Base-by-base conservation (phyloP, 805 yeast genomes). In the Jamesozyma jinghongensis region DNA sequence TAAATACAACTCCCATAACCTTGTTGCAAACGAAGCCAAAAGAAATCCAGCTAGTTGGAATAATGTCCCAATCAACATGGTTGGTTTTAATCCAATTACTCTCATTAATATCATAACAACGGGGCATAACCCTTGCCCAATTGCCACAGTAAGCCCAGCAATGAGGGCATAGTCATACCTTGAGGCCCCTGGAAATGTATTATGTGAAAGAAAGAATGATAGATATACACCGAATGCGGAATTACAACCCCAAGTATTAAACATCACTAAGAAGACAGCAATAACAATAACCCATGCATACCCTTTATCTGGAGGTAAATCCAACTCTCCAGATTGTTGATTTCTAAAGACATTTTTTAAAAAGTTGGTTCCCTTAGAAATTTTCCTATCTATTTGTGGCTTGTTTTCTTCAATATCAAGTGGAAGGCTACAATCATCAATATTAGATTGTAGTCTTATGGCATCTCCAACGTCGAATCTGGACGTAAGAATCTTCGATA, bases 231-330 rank as follows among this genome's bases (percentile, higher is more conserved):
- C 81, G 53, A 70, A 82, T 3, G 79, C 81, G 5, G 63, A 59
- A 47, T 81, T 81, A 47, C 81, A 72, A 13, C 92, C 92, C 88
- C 90, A 82, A 0, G 85, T 73, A 30, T 73, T 66, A 47, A 77
- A 71, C 56, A 76, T 75, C 32, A 76, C 61, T 3, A 75, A 38
- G 22, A 68, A 62, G 3, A 74, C 69, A 12, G 77, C 74, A 13
- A 72, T 44, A 12, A 74, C 71, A 17, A 79, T 67, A 0, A 80
- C 75, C 82, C 85, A 78, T 2, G 83, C 85, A 42, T 74, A 71
- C 2, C 86, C 86, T 34, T 77, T 80, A 56, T 81, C 88, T 1
- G 80, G 79, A 0, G 71, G 71, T 14, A 62, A 49, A 25, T 62
- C 64, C 3, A 65, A 29, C 32, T 51, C 49, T 14, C 68, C 68